A percentile compares a stretch with the other conserved stretches of the same genome.
Conservation (phyloP, 176 grass and related monocot species). For the Juncus effusus region DNA sequence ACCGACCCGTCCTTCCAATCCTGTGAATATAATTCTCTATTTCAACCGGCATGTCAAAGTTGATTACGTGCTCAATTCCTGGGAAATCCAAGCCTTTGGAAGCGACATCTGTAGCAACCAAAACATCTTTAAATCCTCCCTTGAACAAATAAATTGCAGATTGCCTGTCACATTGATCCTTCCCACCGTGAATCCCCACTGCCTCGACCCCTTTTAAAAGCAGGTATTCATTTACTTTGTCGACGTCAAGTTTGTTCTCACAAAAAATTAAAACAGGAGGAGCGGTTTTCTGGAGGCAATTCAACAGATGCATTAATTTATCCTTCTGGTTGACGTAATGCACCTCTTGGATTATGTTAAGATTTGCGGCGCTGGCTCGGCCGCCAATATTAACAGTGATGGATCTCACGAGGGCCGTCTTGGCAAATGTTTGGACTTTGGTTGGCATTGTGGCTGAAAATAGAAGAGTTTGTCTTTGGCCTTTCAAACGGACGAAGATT, state of each 20-base stretch:
- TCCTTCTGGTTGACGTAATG: constrained; percentile 97
- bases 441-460: constrained; percentile 98
- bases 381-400: constrained; percentile 75
- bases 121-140: constrained; percentile 64
- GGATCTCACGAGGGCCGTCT: constrained; percentile 73
- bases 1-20: constrained; percentile 88
- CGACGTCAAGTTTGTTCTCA: constrained; percentile 85
- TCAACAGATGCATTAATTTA: constrained; percentile 77
- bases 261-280: constrained; percentile 89
- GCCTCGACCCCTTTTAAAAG: constrained; percentile 95
- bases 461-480: constrained; percentile 85
- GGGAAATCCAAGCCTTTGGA: constrained; percentile 97
- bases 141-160: constrained; percentile 74
- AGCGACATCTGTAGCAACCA: constrained; percentile 92
- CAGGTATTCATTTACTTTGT: constrained; percentile 92
- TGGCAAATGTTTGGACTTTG: constrained; percentile 92
- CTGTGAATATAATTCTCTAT: constrained; percentile 94
- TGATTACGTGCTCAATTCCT: constrained; percentile 94
- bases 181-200: constrained; percentile 79
- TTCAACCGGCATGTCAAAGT: constrained; percentile 91
- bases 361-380: constrained; percentile 85
- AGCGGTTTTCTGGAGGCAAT: constrained; percentile 89
- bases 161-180: constrained; percentile 93
- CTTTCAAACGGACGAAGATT: constrained; percentile 87
- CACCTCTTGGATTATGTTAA: constrained; percentile 97